These are phyloP conservation scores for Lodderomyces theae DNA, from an alignment of 1,139 yeast genomes.

Conservation along the genomic window DNA sequence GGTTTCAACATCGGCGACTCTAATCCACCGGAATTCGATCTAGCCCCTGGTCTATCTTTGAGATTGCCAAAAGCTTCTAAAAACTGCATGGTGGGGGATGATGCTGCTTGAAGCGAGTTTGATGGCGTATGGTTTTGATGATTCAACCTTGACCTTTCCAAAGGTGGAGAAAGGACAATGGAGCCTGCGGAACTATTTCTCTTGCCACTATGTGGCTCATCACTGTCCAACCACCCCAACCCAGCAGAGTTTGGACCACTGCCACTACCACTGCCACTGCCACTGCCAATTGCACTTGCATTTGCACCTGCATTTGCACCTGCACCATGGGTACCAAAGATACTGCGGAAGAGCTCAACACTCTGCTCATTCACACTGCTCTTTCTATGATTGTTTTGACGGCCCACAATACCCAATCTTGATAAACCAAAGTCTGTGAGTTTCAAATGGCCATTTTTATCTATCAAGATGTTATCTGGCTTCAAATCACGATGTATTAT, in stretches of 20 bases:
- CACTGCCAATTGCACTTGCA: constrained; percentile 16
- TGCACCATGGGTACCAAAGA: constrained; percentile 15
- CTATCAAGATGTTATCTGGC: constrained; percentile 91
- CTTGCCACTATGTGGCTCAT: constrained; percentile 20
- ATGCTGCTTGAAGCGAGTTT: constrained; percentile 11
- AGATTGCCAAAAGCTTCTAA: constrained; percentile 14
- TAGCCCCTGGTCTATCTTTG: constrained; percentile 13
- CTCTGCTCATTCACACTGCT: constrained; percentile 48
- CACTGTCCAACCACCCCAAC: background rate
- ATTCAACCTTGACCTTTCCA: constrained; percentile 29
- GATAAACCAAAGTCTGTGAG: constrained; percentile 94
- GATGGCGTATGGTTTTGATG: constrained; percentile 8
- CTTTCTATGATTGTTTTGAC: constrained; percentile 57
- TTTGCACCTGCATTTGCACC: constrained; percentile 3
- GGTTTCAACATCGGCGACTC: constrained; percentile 54
- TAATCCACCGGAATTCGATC: constrained; percentile 37
- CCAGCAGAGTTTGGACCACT: constrained; percentile 5
- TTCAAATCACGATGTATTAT: constrained; percentile 93
- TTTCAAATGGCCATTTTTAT: constrained; percentile 82
- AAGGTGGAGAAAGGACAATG: constrained; percentile 47
- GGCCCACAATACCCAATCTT: constrained; percentile 80
- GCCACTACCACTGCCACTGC: too few relatives aligned
- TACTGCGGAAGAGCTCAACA: constrained; percentile 40
- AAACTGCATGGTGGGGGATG: constrained; percentile 14
- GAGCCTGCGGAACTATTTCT: constrained; percentile 45